Evolutionary conservation across 345 rosid species (phyloP).

Genomic region (Pistacia vera): DNA sequence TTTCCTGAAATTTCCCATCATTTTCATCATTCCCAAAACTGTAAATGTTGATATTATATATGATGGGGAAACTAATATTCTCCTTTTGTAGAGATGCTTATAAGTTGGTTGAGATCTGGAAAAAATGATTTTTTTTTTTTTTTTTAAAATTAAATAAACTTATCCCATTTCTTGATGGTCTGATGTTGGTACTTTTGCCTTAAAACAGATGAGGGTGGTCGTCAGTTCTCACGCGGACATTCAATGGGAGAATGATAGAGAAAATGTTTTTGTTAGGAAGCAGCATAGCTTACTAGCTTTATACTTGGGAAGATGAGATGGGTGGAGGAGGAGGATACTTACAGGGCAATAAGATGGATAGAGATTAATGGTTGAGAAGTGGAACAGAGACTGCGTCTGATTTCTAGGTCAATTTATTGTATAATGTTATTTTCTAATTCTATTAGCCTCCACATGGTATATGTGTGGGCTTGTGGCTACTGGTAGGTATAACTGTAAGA

Average conservation of each 20-base stretch:
- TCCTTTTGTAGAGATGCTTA: background rate
- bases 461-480: conserved; percentile 20
- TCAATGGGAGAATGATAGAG: conserved; percentile 38
- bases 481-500: conserved; percentile 28
- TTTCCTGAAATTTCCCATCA: conserved; percentile 2
- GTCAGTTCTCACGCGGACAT: conserved; percentile 32
- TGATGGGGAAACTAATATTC: background rate
- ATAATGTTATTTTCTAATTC: conserved; percentile 12
- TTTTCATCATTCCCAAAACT: background rate
- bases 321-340: conserved; percentile 4
- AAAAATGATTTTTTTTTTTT: no score
- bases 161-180: background rate
- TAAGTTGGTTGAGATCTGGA: background rate
- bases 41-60: background rate
- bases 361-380: conserved; percentile 6
- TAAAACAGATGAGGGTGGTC: conserved; percentile 47
- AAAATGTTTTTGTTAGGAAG: conserved; percentile 7
- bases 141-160: background rate
- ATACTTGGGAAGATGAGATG: conserved; percentile 2
- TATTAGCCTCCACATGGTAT: background rate
- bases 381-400: conserved; percentile 18
- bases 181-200: conserved; percentile 1
- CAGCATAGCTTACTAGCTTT: conserved; percentile 3
- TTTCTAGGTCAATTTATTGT: conserved; percentile 24
- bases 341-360: conserved; percentile 14